These are phyloP conservation scores for Agroathelia rolfsii DNA, from an alignment of 1,284 basidiomycete genomes.

Conservation along the genomic window DNA sequence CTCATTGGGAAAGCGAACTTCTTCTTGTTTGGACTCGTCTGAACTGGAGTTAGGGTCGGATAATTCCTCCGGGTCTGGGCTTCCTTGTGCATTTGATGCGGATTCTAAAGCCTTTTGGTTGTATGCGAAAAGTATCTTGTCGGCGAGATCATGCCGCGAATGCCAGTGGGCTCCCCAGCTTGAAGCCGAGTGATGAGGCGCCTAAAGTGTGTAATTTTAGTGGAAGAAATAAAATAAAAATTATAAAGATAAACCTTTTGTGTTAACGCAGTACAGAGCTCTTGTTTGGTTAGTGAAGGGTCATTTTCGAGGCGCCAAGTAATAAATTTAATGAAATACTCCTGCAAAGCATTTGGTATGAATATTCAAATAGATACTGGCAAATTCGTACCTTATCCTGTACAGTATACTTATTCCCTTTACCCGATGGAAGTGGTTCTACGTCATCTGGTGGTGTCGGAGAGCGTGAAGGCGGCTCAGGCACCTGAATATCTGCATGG, in stretches of 20 bases:
- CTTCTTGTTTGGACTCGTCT: conserved; percentile 26
- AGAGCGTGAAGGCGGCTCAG: conserved; percentile 52
- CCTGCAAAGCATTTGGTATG: conserved; percentile 12
- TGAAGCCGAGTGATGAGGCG: conserved; percentile 43
- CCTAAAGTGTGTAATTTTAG: conserved; percentile 26
- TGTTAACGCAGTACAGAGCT: conserved; percentile 43
- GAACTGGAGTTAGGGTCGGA: conserved; percentile 11
- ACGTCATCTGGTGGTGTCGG: conserved; percentile 50
- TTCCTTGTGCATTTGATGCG: conserved; percentile 14
- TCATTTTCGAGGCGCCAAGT: conserved; percentile 46
- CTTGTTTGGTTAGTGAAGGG: conserved; percentile 36
- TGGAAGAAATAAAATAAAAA: conserved; percentile 5
- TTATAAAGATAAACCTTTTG: conserved; percentile 35
- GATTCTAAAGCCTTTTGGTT: conserved; percentile 25
- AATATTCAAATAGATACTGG: background rate
- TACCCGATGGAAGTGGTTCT: conserved; percentile 26
- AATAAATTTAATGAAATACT: conserved; percentile 55
- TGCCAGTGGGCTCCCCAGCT: conserved; percentile 58
- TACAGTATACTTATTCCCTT: conserved; percentile 49
- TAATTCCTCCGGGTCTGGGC: conserved; percentile 20
- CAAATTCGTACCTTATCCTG: conserved; percentile 32
- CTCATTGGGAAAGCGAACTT: conserved; percentile 22
- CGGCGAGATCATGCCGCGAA: conserved; percentile 48
- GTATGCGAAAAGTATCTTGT: conserved; percentile 52
- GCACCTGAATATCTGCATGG: conserved; percentile 43